Evolutionary conservation across 2,329 filamentous ascomycete genomes (phyloP).

Genomic region (Microdochium paspali): DNA sequence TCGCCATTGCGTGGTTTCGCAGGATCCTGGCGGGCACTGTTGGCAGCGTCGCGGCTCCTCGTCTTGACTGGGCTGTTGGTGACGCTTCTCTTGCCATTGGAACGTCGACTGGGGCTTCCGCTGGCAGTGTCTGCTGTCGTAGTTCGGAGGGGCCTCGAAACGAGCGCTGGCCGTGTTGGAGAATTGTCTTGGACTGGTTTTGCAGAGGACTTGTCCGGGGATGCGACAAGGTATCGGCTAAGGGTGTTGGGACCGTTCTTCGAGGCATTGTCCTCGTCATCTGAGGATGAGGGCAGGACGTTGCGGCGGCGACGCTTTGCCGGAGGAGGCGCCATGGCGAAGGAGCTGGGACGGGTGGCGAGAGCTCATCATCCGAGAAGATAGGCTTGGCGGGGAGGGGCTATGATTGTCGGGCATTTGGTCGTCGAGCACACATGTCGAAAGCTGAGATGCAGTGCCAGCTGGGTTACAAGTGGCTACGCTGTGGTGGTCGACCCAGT

Average conservation of each 20-base stretch:
- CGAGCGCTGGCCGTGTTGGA: constrained; percentile 3
- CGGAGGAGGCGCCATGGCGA: constrained; percentile 45
- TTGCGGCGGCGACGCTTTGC: constrained; percentile 51
- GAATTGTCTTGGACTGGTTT: constrained; percentile 6
- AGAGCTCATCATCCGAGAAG: background rate
- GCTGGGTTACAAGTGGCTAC: no score
- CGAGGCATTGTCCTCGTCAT: constrained; percentile 34
- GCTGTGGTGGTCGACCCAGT: no score
- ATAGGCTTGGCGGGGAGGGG: background rate
- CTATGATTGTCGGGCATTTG: background rate
- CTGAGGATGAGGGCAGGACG: constrained; percentile 38
- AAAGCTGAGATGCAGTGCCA: background rate
- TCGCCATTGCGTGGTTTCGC: constrained; percentile 43
- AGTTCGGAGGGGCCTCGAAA: constrained; percentile 16
- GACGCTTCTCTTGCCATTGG: constrained; percentile 21
- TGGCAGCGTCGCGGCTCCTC: constrained; percentile 21
- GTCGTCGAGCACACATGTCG: background rate
- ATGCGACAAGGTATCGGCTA: constrained; percentile 43
- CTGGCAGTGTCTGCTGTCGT: constrained; percentile 8
- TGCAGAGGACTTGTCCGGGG: constrained; percentile 31
- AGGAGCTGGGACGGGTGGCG: constrained; percentile 1
- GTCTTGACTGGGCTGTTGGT: constrained; percentile 30
- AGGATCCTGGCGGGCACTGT: constrained; percentile 15
- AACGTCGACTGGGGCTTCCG: constrained; percentile 5
- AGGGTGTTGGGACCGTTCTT: constrained; percentile 33